Percentiles rank a stretch among this genome's conserved stretches.
phyloP scores from a whole-genome alignment of 345 rosid genomes.

The Hibiscus trionum region DNA sequence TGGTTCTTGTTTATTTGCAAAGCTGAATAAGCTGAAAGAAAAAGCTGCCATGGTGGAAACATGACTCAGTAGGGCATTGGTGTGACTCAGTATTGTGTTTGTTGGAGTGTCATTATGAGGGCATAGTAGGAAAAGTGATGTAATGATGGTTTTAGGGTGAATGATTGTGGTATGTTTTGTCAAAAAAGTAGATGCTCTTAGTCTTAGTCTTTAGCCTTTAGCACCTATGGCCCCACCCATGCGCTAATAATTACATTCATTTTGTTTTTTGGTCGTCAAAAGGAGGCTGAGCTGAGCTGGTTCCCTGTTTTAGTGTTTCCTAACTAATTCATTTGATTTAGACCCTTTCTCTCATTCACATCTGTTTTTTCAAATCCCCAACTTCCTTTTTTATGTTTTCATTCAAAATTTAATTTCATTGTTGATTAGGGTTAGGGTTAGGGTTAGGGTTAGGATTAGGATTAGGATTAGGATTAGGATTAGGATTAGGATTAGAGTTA shows the following conservation, averaged over 20 bases:
- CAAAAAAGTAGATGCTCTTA: slow-evolving; percentile 5
- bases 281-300: background rate
- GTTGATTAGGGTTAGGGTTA: too few relatives aligned
- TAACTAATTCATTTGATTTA: background rate
- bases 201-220: background rate
- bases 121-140: too few relatives aligned
- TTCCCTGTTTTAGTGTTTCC: background rate
- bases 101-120: background rate
- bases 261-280: slow-evolving; percentile 6
- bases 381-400: background rate
- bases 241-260: slow-evolving; percentile 1
- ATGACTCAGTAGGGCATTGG: background rate
- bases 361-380: background rate
- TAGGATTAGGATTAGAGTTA: too few relatives aligned
- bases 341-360: background rate
- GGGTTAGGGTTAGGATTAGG: too few relatives aligned
- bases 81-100: background rate
- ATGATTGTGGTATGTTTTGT: background rate
- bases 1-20: background rate
- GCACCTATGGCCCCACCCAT: background rate
- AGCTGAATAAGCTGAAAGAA: background rate
- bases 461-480: too few relatives aligned
- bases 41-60: background rate
- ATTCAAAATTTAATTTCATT: background rate
- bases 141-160: too few relatives aligned